Evolutionary conservation across 1,284 basidiomycete genomes (phyloP).

Genomic region (Marasmius sp.): DNA sequence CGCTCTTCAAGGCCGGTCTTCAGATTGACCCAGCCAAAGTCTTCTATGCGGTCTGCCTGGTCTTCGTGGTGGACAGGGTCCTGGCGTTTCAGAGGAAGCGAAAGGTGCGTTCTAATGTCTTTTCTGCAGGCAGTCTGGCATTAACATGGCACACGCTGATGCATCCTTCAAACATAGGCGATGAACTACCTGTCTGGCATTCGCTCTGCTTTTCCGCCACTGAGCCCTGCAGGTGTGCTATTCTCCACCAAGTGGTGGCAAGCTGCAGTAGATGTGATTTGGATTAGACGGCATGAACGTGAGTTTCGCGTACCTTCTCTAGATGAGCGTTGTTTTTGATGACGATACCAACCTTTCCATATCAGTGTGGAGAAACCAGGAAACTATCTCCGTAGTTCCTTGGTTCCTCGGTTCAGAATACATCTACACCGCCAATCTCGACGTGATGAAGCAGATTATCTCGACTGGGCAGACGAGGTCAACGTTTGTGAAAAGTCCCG

Average conservation of each 20-base stretch:
- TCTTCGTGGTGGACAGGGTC: too few relatives aligned
- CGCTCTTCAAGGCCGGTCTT: too few relatives aligned
- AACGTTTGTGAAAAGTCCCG: slow-evolving; percentile 4
- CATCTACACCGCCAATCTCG: slow-evolving; percentile 12
- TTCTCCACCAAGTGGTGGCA: slow-evolving; percentile 22
- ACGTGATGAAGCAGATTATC: slow-evolving; percentile 13
- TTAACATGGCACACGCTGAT: too few relatives aligned
- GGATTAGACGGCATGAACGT: slow-evolving; percentile 10
- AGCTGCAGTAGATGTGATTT: slow-evolving; percentile 9
- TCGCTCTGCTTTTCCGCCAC: slow-evolving; percentile 24
- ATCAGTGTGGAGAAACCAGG: slow-evolving; percentile 6
- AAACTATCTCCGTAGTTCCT: slow-evolving; percentile 13
- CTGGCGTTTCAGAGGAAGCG: too few relatives aligned
- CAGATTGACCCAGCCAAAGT: too few relatives aligned
- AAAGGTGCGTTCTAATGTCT: too few relatives aligned
- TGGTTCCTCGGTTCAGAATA: slow-evolving; percentile 5
- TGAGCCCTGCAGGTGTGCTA: slow-evolving; percentile 21
- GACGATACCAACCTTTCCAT: background rate
- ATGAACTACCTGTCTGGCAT: slow-evolving; percentile 22
- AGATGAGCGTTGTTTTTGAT: background rate
- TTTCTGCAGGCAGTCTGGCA: too few relatives aligned
- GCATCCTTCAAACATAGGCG: background rate
- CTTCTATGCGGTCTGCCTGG: too few relatives aligned
- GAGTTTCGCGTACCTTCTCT: background rate
- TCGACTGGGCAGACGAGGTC: slow-evolving; percentile 6